These are phyloP conservation scores for Yamadazyma aaseri DNA, from an alignment of 1,139 yeast species.

Conservation along the genomic window DNA sequence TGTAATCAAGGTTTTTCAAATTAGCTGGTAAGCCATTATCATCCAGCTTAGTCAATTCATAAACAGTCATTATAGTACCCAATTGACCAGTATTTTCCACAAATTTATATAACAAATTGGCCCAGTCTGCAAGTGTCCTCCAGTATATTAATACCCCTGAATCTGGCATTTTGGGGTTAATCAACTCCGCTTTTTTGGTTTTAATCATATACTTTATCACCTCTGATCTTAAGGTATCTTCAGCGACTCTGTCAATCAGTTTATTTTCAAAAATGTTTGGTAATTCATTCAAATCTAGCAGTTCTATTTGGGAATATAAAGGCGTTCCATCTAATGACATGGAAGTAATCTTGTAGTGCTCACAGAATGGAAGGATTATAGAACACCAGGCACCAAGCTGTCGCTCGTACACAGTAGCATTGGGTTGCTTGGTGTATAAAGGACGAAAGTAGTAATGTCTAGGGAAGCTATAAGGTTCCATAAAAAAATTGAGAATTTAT, in stretches of 20 bases:
- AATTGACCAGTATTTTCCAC: constrained; percentile 74
- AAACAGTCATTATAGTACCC: constrained; percentile 76
- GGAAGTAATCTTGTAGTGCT: constrained; percentile 47
- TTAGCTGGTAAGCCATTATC: constrained; percentile 58
- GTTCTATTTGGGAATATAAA: constrained; percentile 27
- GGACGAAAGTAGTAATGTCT: constrained; percentile 88
- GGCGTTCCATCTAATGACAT: constrained; percentile 31
- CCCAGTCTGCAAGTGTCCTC: constrained; percentile 78
- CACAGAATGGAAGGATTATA: constrained; percentile 55
- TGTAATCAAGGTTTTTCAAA: constrained; percentile 62
- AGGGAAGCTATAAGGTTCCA: constrained; percentile 49
- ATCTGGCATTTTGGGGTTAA: constrained; percentile 40
- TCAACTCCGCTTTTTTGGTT: constrained; percentile 53
- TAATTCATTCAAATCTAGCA: constrained; percentile 18
- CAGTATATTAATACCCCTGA: constrained; percentile 60
- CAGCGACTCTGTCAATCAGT: constrained; percentile 51
- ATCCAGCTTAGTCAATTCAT: constrained; percentile 68
- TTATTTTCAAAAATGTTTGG: constrained; percentile 49
- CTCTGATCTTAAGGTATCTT: constrained; percentile 51
- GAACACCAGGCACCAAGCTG: constrained; percentile 57
- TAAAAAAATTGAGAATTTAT: constrained; percentile 2
- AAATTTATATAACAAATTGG: constrained; percentile 45
- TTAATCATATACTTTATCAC: constrained; percentile 61
- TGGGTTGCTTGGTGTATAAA: constrained; percentile 85
- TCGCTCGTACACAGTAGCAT: constrained; percentile 70